A percentile compares a stretch with the other conserved stretches of the same genome.
Conservation (phyloP, 805 yeast species). For the Saccharomyces jurei region DNA sequence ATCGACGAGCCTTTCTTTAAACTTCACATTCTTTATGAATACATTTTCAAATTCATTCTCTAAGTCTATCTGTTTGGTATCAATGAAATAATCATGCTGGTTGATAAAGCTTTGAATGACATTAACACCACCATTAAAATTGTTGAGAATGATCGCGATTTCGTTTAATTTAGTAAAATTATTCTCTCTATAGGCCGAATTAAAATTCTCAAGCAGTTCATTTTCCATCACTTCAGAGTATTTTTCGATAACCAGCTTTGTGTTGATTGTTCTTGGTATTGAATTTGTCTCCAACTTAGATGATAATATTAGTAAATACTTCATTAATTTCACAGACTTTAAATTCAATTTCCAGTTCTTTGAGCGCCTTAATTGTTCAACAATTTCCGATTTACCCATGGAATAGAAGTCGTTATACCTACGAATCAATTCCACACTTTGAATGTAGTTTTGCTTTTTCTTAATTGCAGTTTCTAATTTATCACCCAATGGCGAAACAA, state of each 20-base stretch:
- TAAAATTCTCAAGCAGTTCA: conserved; percentile 59
- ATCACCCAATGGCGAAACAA: conserved; percentile 63
- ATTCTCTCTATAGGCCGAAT: conserved; percentile 60
- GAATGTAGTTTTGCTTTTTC: conserved; percentile 64
- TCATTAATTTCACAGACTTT: conserved; percentile 58
- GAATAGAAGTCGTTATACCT: conserved; percentile 71
- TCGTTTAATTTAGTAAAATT: conserved; percentile 68
- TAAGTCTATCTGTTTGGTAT: conserved; percentile 26
- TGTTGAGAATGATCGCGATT: conserved; percentile 63
- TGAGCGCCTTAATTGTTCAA: conserved; percentile 48
- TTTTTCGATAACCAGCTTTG: conserved; percentile 45
- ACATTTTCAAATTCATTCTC: conserved; percentile 20
- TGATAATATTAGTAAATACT: conserved; percentile 57
- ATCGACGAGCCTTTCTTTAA: conserved; percentile 55
- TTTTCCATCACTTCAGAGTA: conserved; percentile 74
- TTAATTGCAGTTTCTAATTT: conserved; percentile 58
- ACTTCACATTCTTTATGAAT: conserved; percentile 34
- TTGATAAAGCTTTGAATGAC: conserved; percentile 77
- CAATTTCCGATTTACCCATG: conserved; percentile 38
- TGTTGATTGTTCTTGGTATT: conserved; percentile 35
- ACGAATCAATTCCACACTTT: conserved; percentile 63
- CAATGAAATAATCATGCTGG: conserved; percentile 62
- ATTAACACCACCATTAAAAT: conserved; percentile 76
- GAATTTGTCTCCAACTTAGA: conserved; percentile 53
- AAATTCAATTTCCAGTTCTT: conserved; percentile 45